Percentiles rank a stretch among this genome's conserved stretches.
Conservation (phyloP, 1,139 yeast species). For the Schizosaccharomyces versatilis region DNA sequence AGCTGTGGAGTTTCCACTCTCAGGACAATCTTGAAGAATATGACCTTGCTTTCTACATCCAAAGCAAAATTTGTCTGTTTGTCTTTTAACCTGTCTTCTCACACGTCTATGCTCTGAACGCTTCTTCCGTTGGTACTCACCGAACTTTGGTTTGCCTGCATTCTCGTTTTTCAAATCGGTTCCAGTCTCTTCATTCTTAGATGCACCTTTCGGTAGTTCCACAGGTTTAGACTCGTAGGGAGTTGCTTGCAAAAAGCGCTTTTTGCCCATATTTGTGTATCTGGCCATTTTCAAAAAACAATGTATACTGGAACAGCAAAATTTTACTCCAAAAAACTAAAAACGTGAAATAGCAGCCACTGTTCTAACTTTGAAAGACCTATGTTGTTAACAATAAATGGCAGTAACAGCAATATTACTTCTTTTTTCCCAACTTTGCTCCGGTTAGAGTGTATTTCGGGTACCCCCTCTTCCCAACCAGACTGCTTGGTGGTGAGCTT, state of each 20-base stretch:
- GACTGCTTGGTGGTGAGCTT: too few species aligned
- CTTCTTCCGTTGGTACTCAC: slow-evolving; percentile 3
- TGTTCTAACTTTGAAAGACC: too few species aligned
- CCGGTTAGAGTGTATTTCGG: too few species aligned
- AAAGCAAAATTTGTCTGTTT: slow-evolving; percentile 8
- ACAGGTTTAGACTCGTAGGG: slow-evolving; percentile 5
- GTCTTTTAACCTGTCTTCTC: slow-evolving; percentile 5
- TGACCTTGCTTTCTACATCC: slow-evolving; percentile 8
- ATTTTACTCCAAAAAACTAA: too few species aligned
- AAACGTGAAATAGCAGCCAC: too few species aligned
- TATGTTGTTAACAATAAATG: too few species aligned
- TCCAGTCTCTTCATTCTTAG: background rate
- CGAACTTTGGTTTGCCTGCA: slow-evolving; percentile 1
- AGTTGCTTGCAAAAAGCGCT: slow-evolving; percentile 8
- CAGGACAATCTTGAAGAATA: slow-evolving; percentile 9
- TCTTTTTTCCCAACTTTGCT: too few species aligned
- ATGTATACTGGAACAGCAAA: too few species aligned
- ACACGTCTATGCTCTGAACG: slow-evolving; percentile 6
- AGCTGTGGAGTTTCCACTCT: background rate
- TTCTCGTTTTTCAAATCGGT: slow-evolving; percentile 1
- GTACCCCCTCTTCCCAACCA: too few species aligned
- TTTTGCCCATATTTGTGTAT: slow-evolving; percentile 8
- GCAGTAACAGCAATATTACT: too few species aligned
- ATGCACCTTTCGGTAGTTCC: background rate
- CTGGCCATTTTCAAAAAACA: slow-evolving; percentile 6